Evolutionary conservation across 768 basidiomycete species (phyloP).

Genomic region (Amanita muscaria): DNA sequence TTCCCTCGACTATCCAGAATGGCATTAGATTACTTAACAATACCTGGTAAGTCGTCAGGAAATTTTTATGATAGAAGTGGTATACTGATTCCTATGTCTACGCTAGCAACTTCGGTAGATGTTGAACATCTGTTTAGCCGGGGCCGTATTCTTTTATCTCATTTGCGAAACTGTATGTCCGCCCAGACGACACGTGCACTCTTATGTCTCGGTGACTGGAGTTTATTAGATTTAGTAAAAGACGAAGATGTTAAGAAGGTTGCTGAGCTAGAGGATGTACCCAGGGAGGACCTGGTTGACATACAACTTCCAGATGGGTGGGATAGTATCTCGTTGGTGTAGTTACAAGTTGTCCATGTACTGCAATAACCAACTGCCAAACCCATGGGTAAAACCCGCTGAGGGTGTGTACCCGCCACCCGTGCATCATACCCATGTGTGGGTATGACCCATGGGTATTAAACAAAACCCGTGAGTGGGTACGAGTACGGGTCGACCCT

Average conservation of each 20-base stretch:
- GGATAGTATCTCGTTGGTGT: background rate
- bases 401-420: background rate
- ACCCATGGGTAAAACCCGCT: too few relatives aligned
- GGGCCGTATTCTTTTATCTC: slow-evolving; percentile 19
- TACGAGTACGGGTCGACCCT: too few relatives aligned
- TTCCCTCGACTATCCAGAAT: background rate
- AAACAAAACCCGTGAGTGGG: too few relatives aligned
- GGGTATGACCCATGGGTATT: too few relatives aligned
- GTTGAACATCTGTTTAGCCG: slow-evolving; percentile 22
- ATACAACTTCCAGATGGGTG: background rate
- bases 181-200: slow-evolving; percentile 16
- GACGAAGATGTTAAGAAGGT: slow-evolving; percentile 6
- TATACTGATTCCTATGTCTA: slow-evolving; percentile 1
- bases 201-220: slow-evolving; percentile 20
- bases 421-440: too few relatives aligned
- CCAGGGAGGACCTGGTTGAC: background rate
- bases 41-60: background rate
- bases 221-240: slow-evolving; percentile 12
- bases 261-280: too few relatives aligned
- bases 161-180: slow-evolving; percentile 18
- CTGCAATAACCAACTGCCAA: background rate
- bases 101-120: slow-evolving; percentile 20
- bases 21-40: background rate
- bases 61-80: background rate
- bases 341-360: background rate